Base-by-base conservation (phyloP, 169 alveolate genomes). In the Nephromyces sp. region DNA sequence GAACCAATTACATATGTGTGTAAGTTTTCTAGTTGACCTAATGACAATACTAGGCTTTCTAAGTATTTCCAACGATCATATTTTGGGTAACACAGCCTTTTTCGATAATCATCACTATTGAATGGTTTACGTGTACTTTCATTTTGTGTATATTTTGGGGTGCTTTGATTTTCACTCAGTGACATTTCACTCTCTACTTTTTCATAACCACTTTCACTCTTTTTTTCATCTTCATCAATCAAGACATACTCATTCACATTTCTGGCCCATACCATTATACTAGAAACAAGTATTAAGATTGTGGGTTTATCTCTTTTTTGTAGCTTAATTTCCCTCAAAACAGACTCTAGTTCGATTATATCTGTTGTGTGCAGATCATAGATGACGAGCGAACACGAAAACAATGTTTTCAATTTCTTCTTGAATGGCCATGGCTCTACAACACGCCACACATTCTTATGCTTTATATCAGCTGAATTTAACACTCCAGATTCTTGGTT, bases 241-340 rank as follows among this genome's bases (percentile, higher is more conserved):
- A 52, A 30, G n/a, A 32, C 73, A 32, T 62, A 79, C 53, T 72
- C 83, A 34, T 77, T 43, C 3, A n/a, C 31, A 21, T 93, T 91
- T 27, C 78, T 81, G 2, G 90, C 88, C 96, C 96, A 91, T 0
- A 85, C 89, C 91, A 91, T 86, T 0, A 91, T 84, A 25, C 87
- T 82, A 3, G 96, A 91, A 24, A 91, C 82, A 3, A 89, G 70
- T 30, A 91, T 86, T 31, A 91, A 68, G 1, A 85, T 85, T 76
- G 43, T 28, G 31, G 74, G 75, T 21, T 66, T 51, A 69, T 65
- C 68, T 8, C 62, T 52, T n/a, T 78, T 28, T 66, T 75, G 63
- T 53, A 57, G 32, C 51, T 79, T 80, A 0, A 84, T 80, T 29
- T 62, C 35, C 68, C 81, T 81, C 22, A 90, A 64, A 0, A 83